Evolutionary conservation across 441 rosid genomes (phyloP).

Genomic region (Sinapis alba): DNA sequence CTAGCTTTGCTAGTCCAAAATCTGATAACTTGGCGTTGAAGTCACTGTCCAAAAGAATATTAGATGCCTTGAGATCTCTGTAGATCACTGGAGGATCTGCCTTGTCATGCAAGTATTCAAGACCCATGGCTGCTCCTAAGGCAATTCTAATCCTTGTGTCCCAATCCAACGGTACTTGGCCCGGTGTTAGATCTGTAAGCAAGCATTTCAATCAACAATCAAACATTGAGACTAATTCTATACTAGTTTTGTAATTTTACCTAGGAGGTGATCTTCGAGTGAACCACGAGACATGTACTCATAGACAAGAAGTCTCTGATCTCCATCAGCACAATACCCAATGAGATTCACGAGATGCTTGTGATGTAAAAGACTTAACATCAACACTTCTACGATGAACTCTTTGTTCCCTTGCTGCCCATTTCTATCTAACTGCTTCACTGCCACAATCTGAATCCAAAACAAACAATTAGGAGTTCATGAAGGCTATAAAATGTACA

Average conservation of each 20-base stretch:
- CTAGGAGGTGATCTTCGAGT: constrained; percentile 83
- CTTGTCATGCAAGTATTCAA: constrained; percentile 83
- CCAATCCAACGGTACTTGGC: constrained; percentile 74
- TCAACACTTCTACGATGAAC: constrained; percentile 85
- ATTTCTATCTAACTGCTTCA: constrained; percentile 91
- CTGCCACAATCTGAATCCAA: constrained; percentile 62
- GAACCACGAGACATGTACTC: constrained; percentile 85
- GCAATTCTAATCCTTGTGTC: constrained; percentile 75
- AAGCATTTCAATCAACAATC: background rate
- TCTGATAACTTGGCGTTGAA: constrained; percentile 79
- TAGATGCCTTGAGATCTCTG: constrained; percentile 81
- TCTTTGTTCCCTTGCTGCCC: constrained; percentile 91
- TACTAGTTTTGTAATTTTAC: constrained; percentile 39
- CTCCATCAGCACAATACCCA: constrained; percentile 97
- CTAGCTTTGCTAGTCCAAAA: constrained; percentile 88
- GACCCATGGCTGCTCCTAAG: constrained; percentile 72
- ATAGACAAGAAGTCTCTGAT: constrained; percentile 88
- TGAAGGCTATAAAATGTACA: too few species aligned
- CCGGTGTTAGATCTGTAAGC: constrained; percentile 57
- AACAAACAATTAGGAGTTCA: background rate
- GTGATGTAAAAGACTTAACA: constrained; percentile 82
- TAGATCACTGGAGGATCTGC: constrained; percentile 90
- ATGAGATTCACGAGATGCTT: constrained; percentile 76
- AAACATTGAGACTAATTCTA: background rate
- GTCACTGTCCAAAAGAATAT: constrained; percentile 64